phyloP scores from a whole-genome alignment of 495 filamentous ascomycete genomes.

The Aspergillus ostianus region DNA sequence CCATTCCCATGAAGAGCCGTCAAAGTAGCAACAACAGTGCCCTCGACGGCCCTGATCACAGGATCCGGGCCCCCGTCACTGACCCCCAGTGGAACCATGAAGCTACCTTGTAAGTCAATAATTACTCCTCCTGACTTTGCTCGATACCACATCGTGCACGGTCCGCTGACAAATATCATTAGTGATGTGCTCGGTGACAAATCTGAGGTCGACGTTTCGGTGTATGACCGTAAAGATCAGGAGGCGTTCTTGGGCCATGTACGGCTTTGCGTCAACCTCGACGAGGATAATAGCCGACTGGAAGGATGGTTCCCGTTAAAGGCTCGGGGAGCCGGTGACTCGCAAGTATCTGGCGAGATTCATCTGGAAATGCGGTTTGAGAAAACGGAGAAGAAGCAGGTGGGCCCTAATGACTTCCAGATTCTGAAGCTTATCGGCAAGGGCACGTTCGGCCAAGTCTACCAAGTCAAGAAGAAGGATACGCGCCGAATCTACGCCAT shows the following conservation, averaged over 20 bases:
- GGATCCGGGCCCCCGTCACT: constrained; percentile 66
- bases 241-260: constrained; percentile 94
- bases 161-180: not conserved
- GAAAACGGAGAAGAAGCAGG: constrained; percentile 86
- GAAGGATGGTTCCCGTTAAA: constrained; percentile 86
- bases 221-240: constrained; percentile 82
- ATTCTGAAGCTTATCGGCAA: constrained; percentile 96
- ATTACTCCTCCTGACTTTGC: too few species aligned
- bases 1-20: constrained; percentile 92
- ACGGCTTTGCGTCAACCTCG: constrained; percentile 65
- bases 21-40: constrained; percentile 92
- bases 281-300: constrained; percentile 64
- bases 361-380: constrained; percentile 83
- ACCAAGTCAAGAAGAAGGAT: constrained; percentile 98
- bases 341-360: constrained; percentile 86
- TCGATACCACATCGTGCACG: not conserved
- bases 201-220: constrained; percentile 87
- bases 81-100: constrained; percentile 95
- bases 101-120: constrained; percentile 89
- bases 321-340: constrained; percentile 60
- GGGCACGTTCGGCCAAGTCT: constrained; percentile 99
- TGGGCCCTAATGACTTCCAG: constrained; percentile 94
- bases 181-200: constrained; percentile 95
- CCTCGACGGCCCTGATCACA: constrained; percentile 66
- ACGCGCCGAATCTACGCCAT: constrained; percentile 95